Base-by-base conservation (phyloP, 1,284 basidiomycete species). In the Trichosporon sp. region DNA sequence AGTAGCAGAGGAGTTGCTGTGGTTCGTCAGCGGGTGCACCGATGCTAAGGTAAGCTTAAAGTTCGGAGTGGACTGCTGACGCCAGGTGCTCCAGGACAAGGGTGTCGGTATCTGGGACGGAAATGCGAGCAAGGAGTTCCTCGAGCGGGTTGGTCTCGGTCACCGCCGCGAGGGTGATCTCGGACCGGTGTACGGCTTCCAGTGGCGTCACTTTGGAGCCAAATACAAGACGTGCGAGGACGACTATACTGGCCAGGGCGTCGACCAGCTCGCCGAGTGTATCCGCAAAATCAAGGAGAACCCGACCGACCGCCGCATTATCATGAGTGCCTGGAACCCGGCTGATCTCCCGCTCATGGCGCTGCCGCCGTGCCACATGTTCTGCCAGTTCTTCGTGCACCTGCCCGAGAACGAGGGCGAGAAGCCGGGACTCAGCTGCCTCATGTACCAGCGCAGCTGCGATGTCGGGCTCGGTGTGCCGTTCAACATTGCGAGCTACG, bases 401-500 rank as follows among this genome's bases (percentile, higher is more conserved):
- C 86, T 95, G 32, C 70, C 92, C 0, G 80, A 85, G 9, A 75
- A 81, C 4, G 49, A 49, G 23, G 60, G 34, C 21, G 58, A 62
- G 21, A 88, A 87, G 68, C 89, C 89, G 1, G 86, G 86, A 68
- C 87, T 99, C 36, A 93, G 90, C 14, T 98, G 95, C 78, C 85
- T 98, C 60, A 96, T 99, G 93, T 98, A 91, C 82, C 95, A 99
- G 78, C 91, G 96, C 49, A 97, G 94, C 6, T 95, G 95, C 52
- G 95, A 99, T 76, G 85, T 98, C 7, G 95, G 95, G 0, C 89
- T 99, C 37, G 95, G 95, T 3, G 91, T 97, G 59, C 95, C 95
- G 0, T 99, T 99, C 86, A 99, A 99, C 82, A 98, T 99, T 80
- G 95, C 95, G 9, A 95, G 92, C 1, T 99, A 99, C 78, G 91